Evolutionary conservation across 1,284 basidiomycete species (phyloP), one percentile per base, ranked within the genome.

Genomic region (Fomes fomentarius): DNA sequence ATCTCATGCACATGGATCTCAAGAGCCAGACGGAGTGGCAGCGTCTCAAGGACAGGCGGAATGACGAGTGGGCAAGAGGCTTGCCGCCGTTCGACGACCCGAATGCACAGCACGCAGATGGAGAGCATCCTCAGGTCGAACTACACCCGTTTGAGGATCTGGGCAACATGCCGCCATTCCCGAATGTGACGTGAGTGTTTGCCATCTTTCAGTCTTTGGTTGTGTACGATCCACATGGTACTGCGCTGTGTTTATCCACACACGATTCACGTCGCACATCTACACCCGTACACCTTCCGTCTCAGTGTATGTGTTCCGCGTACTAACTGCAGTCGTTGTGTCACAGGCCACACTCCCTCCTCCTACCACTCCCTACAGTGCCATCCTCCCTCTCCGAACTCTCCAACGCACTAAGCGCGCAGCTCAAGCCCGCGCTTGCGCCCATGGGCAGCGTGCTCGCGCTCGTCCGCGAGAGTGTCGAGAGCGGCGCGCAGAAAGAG

Each of bases 1-100:
- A 79, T 22, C 73, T 77, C 49, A 89, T 91, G 87, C 75, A 73
- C 63, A 65, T 74, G 47, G 78, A 79, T 58, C 71, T 91, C 38
- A 74, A 76, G 54, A 69, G 66, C 19, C 85, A 87, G 67, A 73
- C 76, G 33, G 63, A 70, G 38, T 72, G 75, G 66, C 69, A 76
- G 37, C 63, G 67, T 37, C 57, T 71, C 43, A 77, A 76, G 60
- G 74, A 79, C 60, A 63, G 73, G 43, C 67, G 72, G 60, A 76
- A 73, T 60, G 71, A 76, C 54, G 66, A 77, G 47, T 82, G 80
- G 79, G 64, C 50, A 47, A 57, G 50, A 4, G 56, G 56, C 3
- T 26, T 33, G 4, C 26, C 44, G 15, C 40, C 47, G 12, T 33
- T 37, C 25, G 47, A 54, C 10, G 25, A 41, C 21, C 24, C 40